phyloP scores from a whole-genome alignment of 352 stramenopile species.

The Phytophthora meadii region DNA sequence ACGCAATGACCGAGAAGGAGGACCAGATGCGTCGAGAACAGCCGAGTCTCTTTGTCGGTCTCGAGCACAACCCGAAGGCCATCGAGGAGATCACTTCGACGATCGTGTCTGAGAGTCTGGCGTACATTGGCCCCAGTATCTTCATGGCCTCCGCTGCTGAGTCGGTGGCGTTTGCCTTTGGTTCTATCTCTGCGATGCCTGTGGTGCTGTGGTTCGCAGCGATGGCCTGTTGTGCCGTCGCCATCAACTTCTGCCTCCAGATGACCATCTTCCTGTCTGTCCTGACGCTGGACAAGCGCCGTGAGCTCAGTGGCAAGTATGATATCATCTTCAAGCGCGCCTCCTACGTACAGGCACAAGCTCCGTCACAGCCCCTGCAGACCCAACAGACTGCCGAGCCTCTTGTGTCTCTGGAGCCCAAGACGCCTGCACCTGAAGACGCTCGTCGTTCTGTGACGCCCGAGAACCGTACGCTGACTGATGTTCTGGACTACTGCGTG shows the following conservation, averaged over 20 bases:
- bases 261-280: conserved; percentile 72
- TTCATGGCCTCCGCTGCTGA: conserved; percentile 68
- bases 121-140: conserved; percentile 70
- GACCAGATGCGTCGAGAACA: conserved; percentile 42
- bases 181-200: conserved; percentile 68
- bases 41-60: conserved; percentile 49
- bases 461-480: conserved; percentile 28
- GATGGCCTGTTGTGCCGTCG: conserved; percentile 60
- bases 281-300: conserved; percentile 68
- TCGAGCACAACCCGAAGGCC: conserved; percentile 45
- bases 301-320: conserved; percentile 59
- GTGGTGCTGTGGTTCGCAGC: conserved; percentile 75
- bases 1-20: conserved; percentile 60
- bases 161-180: conserved; percentile 62
- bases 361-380: conserved; percentile 14
- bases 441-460: conserved; percentile 14
- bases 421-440: conserved; percentile 31
- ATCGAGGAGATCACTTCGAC: conserved; percentile 48
- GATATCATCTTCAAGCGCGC: conserved; percentile 57
- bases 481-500: conserved; percentile 50
- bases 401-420: conserved; percentile 39
- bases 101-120: conserved; percentile 50
- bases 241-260: conserved; percentile 68
- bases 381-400: conserved; percentile 31
- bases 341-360: conserved; percentile 20